Base-by-base conservation (phyloP, 2,329 filamentous ascomycete species). In the Eutypa lata region DNA sequence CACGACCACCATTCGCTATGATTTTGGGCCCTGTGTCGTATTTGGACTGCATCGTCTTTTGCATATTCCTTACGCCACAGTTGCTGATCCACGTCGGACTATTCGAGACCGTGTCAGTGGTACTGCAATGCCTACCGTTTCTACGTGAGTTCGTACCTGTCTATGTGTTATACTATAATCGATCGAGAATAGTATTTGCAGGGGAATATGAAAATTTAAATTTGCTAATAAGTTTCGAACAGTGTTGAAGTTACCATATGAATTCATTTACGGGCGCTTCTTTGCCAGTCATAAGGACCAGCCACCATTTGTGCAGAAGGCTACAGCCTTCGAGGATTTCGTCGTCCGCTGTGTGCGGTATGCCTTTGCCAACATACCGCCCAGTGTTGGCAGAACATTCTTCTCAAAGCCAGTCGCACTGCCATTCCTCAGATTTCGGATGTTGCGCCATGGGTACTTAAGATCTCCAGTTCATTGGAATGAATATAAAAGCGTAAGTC, bases 331-430 rank as follows among this genome's bases (percentile, higher is more conserved):
- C 64, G 89, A 93, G 67, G 88, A 92, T 65, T 68, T 91, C 43
- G 88, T 91, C 47, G 80, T 93, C 53, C 81, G 88, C 54, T 91
- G 87, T 64, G 88, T 94, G 35, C 81, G 88, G 50, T 91, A 89
- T 76, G 88, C 87, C 14, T 93, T 93, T 65, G 81, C 84, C 24
- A 80, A 82, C 56, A 83, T 93, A 57, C 86, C 87, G 2, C 78
- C 87, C 8, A 76, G 73, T 33, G 80, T 93, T 24, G 86, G 86
- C 5, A 79, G 86, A 38, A 84, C 92, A 16, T 93, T 94, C 76
- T 90, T 94, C 68, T 87, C 84, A 7, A 90, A 87, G 71, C 68
- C 74, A 31, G 88, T 94, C 10, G 81, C 87, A 1, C 67, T 90
- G 48, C 89, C 89, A 0, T 93, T 93, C 67, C 68, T 92, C 53